Conservation (phyloP, 2,329 filamentous ascomycete species). For the Lasiodiplodia gonubiensis region DNA sequence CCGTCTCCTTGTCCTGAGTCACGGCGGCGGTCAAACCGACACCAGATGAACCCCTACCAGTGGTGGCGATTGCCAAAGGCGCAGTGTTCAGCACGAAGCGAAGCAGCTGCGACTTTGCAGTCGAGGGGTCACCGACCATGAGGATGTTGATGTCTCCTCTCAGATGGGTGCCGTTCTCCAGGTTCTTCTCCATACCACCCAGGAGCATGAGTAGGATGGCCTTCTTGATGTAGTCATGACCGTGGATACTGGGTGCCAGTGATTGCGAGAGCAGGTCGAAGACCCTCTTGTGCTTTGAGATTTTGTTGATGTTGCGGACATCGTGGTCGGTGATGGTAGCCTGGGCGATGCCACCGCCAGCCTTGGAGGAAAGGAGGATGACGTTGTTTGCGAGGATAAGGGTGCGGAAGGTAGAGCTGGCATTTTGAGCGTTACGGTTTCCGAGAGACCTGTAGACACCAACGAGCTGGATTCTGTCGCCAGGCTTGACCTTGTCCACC, state of each 20-base stretch:
- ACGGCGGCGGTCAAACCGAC: conserved; percentile 97
- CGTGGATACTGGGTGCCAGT: conserved; percentile 93
- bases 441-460: conserved; percentile 93
- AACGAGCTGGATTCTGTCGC: conserved; percentile 95
- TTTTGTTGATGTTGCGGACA: conserved; percentile 98
- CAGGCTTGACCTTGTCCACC: conserved; percentile 92
- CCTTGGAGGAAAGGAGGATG: conserved; percentile 92
- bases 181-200: conserved; percentile 96
- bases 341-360: conserved; percentile 89
- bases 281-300: conserved; percentile 90
- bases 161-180: conserved; percentile 96
- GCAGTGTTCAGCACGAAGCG: conserved; percentile 98
- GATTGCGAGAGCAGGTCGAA: conserved; percentile 94
- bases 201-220: conserved; percentile 94
- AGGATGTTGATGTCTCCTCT: conserved; percentile 99
- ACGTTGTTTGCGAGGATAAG: conserved; percentile 93
- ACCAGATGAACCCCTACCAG: conserved; percentile 93
- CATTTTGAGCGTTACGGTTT: conserved; percentile 88
- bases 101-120: conserved; percentile 96
- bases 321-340: conserved; percentile 94
- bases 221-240: conserved; percentile 97
- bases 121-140: conserved; percentile 98
- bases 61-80: conserved; percentile 94
- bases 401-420: conserved; percentile 93
- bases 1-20: conserved; percentile 95